Base-by-base conservation (phyloP, 2,329 filamentous ascomycete species). In the Amauroascus verrucosus region DNA sequence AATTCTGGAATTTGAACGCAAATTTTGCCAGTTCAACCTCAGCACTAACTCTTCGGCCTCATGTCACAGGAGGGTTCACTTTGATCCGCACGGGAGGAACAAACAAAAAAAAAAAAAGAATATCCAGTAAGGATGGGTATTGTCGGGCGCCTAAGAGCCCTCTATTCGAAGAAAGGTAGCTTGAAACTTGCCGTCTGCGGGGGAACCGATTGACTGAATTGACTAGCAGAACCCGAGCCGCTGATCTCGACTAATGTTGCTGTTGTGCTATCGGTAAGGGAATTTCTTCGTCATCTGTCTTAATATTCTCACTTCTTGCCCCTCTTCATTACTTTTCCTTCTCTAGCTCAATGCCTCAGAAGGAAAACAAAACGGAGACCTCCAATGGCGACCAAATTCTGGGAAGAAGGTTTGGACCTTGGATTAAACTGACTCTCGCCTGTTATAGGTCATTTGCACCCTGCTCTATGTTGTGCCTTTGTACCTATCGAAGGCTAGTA, bases 391-490 rank as follows among this genome's bases (percentile, higher is more conserved):
- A n/a, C n/a, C n/a, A n/a, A n/a, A n/a, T n/a, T n/a, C n/a, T n/a
- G n/a, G n/a, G n/a, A n/a, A n/a, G n/a, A n/a, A n/a, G n/a, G n/a
- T n/a, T n/a, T n/a, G n/a, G n/a, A n/a, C n/a, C n/a, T n/a, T n/a
- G n/a, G n/a, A n/a, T 33, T 44, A 32, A 11, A 14, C 38, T 50
- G 26, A 44, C 26, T 22, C 8, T 16, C 14, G n/a, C 22, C 40
- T 2, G 7, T 4, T 33, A 16, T n/a, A 86, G 87, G 72, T 90
- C 57, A 70, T 83, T 57, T 95, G 94, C 71, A 95, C 88, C n/a
- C 69, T 89, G 61, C 72, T 88, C 72, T 98, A 97, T 72, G 87
- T 98, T 62, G 74, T 86, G 2, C 91, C 93, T 22, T 88, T 97
- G 70, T 96, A 98, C 74, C 76, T 91, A 58, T 93, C 85, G 18